A percentile compares a stretch with the other conserved stretches of the same genome.
phyloP scores from a whole-genome alignment of 179 eudicot genomes.

The Corrigiola litoralis region DNA sequence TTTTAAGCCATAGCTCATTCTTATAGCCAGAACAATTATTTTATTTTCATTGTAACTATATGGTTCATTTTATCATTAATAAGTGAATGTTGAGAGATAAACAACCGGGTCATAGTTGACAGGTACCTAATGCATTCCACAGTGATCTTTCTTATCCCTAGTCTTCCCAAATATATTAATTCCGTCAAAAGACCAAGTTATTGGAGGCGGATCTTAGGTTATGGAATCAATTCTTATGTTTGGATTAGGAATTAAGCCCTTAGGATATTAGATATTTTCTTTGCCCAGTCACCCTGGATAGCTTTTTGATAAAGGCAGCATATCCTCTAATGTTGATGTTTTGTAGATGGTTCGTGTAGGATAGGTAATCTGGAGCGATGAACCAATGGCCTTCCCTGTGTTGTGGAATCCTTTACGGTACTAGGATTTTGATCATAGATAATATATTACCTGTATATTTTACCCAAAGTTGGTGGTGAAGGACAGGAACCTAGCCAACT shows the following conservation, averaged over 20 bases:
- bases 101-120: too few species aligned
- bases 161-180: too few species aligned
- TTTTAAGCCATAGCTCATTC: too few species aligned
- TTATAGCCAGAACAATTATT: too few species aligned
- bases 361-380: neutral
- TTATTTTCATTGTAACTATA: too few species aligned
- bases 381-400: neutral
- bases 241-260: neutral
- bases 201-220: too few species aligned
- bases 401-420: conserved; percentile 3
- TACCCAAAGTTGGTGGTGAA: conserved; percentile 7
- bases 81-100: too few species aligned
- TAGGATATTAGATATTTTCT: neutral
- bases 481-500: conserved; percentile 2
- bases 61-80: too few species aligned
- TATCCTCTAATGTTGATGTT: neutral
- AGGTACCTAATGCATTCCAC: too few species aligned
- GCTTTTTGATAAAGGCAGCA: conserved; percentile 6
- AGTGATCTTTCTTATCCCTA: too few species aligned
- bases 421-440: neutral
- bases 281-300: neutral
- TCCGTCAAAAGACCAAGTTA: too few species aligned
- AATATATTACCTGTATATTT: neutral
- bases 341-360: neutral
- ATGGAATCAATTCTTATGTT: too few species aligned